These are phyloP conservation scores for Beta vulgaris DNA, from an alignment of 148 eudicot genomes.

Conservation along the genomic window DNA sequence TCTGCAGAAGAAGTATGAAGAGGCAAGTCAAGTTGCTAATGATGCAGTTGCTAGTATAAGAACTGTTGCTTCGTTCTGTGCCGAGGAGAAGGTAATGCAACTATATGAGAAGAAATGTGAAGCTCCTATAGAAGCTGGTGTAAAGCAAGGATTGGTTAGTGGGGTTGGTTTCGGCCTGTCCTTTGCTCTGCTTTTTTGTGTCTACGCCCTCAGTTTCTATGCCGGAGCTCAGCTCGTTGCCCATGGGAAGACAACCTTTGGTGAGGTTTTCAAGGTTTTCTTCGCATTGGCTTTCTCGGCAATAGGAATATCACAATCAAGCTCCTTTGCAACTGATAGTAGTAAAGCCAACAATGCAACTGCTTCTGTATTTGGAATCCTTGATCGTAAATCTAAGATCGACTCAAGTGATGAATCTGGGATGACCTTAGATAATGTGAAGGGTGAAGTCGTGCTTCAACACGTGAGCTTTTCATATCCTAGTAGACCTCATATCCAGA, in stretches of 20 bases:
- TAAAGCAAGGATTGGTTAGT: conserved; percentile 49
- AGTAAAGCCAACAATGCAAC: conserved; percentile 59
- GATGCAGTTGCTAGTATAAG: conserved; percentile 78
- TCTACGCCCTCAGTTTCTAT: conserved; percentile 49
- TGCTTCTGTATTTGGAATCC: conserved; percentile 52
- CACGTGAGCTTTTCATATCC: conserved; percentile 67
- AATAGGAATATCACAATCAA: conserved; percentile 47
- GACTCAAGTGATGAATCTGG: conserved; percentile 67
- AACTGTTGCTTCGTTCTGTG: conserved; percentile 69
- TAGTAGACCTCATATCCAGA: conserved; percentile 51
- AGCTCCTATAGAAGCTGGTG: conserved; percentile 48
- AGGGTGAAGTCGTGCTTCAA: conserved; percentile 57
- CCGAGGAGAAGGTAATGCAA: conserved; percentile 57
- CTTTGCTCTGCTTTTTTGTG: conserved; percentile 37
- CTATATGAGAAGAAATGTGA: conserved; percentile 51
- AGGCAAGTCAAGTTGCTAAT: conserved; percentile 78
- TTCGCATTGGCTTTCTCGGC: conserved; percentile 60
- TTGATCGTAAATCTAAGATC: conserved; percentile 59
- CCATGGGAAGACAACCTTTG: conserved; percentile 44
- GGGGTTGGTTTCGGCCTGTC: conserved; percentile 58
- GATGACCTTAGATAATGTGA: conserved; percentile 42
- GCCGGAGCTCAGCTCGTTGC: conserved; percentile 59
- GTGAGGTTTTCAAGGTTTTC: conserved; percentile 58
- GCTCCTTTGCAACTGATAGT: conserved; percentile 47
- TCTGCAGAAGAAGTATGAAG: conserved; percentile 55